Conservation (phyloP, 2,329 filamentous ascomycete genomes). For the Colletotrichum sansevieriae region DNA sequence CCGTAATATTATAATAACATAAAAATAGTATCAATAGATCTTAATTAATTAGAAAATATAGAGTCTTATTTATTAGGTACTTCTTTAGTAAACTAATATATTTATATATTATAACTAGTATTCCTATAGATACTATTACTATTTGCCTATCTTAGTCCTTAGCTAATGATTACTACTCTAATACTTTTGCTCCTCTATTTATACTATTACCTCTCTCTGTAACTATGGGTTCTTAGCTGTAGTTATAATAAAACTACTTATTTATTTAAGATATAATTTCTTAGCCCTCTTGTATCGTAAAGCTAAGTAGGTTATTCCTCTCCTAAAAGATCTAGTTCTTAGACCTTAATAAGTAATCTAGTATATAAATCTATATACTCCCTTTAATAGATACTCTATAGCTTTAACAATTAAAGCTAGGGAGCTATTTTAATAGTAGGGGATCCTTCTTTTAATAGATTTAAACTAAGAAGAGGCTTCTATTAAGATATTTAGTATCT, state of each 20-base stretch:
- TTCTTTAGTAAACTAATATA: constrained; percentile 10
- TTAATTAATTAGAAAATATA: too few species aligned
- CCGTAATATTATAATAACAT: too few species aligned
- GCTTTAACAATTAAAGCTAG: too few species aligned
- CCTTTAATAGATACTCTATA: too few species aligned
- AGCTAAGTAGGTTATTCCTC: background rate
- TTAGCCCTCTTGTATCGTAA: background rate
- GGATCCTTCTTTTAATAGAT: too few species aligned
- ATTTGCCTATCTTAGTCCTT: background rate
- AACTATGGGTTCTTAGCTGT: background rate
- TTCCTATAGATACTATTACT: constrained; percentile 1
- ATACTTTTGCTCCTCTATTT: background rate
- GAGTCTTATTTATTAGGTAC: too few species aligned
- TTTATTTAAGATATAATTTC: too few species aligned
- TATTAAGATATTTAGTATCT: constrained; percentile 4
- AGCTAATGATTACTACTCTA: background rate
- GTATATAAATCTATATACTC: too few species aligned
- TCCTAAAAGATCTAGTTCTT: background rate
- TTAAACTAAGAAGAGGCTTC: background rate
- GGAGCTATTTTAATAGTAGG: too few species aligned
- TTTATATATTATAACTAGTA: constrained; percentile 1
- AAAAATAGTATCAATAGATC: too few species aligned
- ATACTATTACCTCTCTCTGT: background rate
- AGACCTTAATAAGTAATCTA: background rate
- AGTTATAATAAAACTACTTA: background rate